Evolutionary conservation across 352 stramenopile species (phyloP).

Genomic region (Aphanomyces euteiches): DNA sequence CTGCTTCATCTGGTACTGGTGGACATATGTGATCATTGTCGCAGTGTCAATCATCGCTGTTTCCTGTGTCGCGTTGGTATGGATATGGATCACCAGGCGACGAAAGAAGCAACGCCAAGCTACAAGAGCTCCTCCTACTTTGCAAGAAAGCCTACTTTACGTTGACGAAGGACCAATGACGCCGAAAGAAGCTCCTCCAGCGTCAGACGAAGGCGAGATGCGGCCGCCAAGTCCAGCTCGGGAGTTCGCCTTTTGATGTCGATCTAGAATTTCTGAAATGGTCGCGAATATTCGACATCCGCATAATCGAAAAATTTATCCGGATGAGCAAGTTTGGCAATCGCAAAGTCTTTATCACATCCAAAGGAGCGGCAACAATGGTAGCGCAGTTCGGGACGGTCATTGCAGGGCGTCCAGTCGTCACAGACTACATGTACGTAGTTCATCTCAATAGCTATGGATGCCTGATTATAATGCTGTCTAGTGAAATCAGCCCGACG

Average conservation of each 20-base stretch:
- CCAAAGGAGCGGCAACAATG: conserved; percentile 4
- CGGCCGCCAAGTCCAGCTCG: not conserved
- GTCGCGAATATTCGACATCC: conserved; percentile 15
- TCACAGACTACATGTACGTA: conserved; percentile 44
- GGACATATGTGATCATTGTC: conserved; percentile 80
- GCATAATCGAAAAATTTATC: conserved; percentile 8
- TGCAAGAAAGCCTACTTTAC: not conserved
- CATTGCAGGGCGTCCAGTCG: conserved; percentile 55
- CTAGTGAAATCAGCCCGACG: conserved; percentile 55
- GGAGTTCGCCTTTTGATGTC: not conserved
- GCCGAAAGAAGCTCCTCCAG: conserved; percentile 7
- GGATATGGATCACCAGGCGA: conserved; percentile 47
- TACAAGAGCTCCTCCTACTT: conserved; percentile 34
- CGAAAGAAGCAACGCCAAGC: conserved; percentile 40
- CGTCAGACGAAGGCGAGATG: not conserved
- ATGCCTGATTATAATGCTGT: not conserved
- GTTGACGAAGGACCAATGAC: conserved; percentile 9
- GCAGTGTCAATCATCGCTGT: conserved; percentile 53
- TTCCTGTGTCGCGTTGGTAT: conserved; percentile 46
- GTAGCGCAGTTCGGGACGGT: conserved; percentile 61
- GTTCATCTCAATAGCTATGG: not conserved
- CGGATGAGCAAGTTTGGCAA: not conserved
- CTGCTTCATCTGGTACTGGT: conserved; percentile 87
- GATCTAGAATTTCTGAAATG: not conserved
- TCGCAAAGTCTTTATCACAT: not conserved